A percentile compares a stretch with the other conserved stretches of the same genome.
Conservation (phyloP, 164 flowering plant genomes). For the Vitis labrusca region DNA sequence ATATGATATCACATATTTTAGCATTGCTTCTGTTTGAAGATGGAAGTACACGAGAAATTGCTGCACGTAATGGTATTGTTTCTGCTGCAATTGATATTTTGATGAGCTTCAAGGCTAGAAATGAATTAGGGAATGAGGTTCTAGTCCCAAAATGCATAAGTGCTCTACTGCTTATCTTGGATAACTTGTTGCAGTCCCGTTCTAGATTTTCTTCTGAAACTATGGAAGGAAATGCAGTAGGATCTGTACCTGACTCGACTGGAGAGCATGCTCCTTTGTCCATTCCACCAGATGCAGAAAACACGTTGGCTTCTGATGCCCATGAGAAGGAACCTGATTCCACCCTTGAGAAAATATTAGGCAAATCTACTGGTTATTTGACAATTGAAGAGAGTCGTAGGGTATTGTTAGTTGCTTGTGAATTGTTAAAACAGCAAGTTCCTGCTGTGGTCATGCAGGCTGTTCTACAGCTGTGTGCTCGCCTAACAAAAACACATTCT, state of each 20-base stretch:
- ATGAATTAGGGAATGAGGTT: slow-evolving; percentile 43
- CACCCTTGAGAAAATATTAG: slow-evolving; percentile 64
- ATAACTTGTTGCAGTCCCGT: slow-evolving; percentile 70
- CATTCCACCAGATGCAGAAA: slow-evolving; percentile 29
- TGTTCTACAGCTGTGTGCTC: slow-evolving; percentile 84
- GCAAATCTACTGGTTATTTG: slow-evolving; percentile 77
- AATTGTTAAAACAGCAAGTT: slow-evolving; percentile 68
- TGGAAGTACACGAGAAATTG: slow-evolving; percentile 63
- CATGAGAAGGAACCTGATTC: slow-evolving; percentile 39
- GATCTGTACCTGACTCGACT: slow-evolving; percentile 42
- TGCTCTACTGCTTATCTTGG: slow-evolving; percentile 77
- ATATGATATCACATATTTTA: slow-evolving; percentile 66
- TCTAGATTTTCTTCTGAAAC: slow-evolving; percentile 48
- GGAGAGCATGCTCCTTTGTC: slow-evolving; percentile 40
- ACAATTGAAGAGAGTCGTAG: slow-evolving; percentile 69
- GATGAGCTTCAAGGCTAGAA: slow-evolving; percentile 46
- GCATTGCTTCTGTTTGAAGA: slow-evolving; percentile 85
- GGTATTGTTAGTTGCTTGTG: slow-evolving; percentile 60
- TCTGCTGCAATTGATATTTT: slow-evolving; percentile 56
- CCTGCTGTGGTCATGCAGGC: slow-evolving; percentile 90
- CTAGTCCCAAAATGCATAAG: slow-evolving; percentile 70
- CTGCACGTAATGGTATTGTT: slow-evolving; percentile 67
- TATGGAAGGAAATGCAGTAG: slow-evolving; percentile 34
- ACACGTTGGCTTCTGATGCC: slow-evolving; percentile 28
- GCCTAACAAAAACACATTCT: slow-evolving; percentile 75